Evolutionary conservation across 352 stramenopile genomes (phyloP).

Genomic region (Elongisporangium prolatum): DNA sequence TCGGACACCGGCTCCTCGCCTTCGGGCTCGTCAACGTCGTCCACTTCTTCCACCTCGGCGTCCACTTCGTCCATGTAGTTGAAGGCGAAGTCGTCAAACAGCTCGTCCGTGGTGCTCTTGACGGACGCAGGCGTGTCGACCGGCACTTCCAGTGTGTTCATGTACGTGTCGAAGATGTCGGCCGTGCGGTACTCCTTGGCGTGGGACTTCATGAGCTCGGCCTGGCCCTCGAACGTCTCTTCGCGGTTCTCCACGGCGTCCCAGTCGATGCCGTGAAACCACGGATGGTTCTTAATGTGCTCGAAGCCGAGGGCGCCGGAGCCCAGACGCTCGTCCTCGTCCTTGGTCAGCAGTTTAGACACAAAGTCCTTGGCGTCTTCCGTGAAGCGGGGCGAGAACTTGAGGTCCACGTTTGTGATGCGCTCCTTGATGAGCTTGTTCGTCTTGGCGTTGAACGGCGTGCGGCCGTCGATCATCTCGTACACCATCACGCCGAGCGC

Average conservation of each 20-base stretch:
- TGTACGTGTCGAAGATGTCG: constrained; percentile 86
- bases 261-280: constrained; percentile 87
- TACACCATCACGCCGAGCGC: constrained; percentile 85
- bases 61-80: constrained; percentile 70
- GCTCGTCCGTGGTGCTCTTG: constrained; percentile 59
- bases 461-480: constrained; percentile 85
- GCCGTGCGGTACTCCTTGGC: constrained; percentile 75
- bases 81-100: constrained; percentile 83
- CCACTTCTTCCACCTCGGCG: constrained; percentile 13
- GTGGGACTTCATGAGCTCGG: constrained; percentile 74
- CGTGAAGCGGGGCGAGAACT: constrained; percentile 77
- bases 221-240: constrained; percentile 60
- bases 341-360: constrained; percentile 90
- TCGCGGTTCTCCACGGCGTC: constrained; percentile 57
- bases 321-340: constrained; percentile 90
- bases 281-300: constrained; percentile 85
- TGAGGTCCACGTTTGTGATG: constrained; percentile 80
- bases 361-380: constrained; percentile 85
- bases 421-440: constrained; percentile 84
- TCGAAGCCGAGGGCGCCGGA: constrained; percentile 84
- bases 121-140: constrained; percentile 80
- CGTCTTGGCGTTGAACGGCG: constrained; percentile 86
- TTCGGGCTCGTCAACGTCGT: constrained; percentile 18
- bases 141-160: constrained; percentile 81
- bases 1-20: constrained; percentile 34